Evolutionary conservation across 2,329 filamentous ascomycete species (phyloP).

Genomic region (Arthrobotrys sinensis): DNA sequence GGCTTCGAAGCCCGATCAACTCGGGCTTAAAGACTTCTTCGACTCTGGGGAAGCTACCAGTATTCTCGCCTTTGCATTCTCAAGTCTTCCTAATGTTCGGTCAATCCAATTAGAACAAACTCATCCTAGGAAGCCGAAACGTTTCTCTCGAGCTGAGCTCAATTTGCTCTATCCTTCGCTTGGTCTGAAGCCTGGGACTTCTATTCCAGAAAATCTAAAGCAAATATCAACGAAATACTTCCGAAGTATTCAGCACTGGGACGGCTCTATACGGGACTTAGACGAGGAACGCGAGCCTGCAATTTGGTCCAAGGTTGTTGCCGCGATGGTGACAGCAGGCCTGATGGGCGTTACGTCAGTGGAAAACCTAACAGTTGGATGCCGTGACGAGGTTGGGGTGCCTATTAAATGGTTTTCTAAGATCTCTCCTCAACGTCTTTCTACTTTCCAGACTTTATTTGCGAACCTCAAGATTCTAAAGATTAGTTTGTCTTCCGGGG

Average conservation of each 20-base stretch:
- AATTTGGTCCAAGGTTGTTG: too few relatives aligned
- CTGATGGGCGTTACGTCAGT: too few relatives aligned
- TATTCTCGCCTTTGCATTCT: slow-evolving; percentile 6
- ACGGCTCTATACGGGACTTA: too few relatives aligned
- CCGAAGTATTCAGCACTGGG: too few relatives aligned
- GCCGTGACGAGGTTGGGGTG: too few relatives aligned
- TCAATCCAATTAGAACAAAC: background rate
- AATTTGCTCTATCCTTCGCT: slow-evolving; percentile 26
- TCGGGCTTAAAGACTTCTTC: background rate
- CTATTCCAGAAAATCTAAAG: background rate
- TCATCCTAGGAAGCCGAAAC: too few relatives aligned
- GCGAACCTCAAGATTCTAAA: background rate
- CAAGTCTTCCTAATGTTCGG: slow-evolving; percentile 20
- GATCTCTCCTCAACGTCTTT: background rate
- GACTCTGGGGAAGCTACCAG: background rate
- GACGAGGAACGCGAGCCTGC: too few relatives aligned
- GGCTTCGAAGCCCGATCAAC: background rate
- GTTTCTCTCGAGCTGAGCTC: background rate
- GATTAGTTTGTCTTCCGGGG: background rate
- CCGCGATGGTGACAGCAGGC: too few relatives aligned
- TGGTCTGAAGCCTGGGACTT: slow-evolving; percentile 12
- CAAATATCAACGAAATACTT: too few relatives aligned
- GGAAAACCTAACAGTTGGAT: too few relatives aligned
- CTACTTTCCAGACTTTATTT: background rate
- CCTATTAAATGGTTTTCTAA: background rate